These are phyloP conservation scores for Aegilops sharonensis DNA, from an alignment of 176 grass and related monocot genomes.

Conservation along the genomic window DNA sequence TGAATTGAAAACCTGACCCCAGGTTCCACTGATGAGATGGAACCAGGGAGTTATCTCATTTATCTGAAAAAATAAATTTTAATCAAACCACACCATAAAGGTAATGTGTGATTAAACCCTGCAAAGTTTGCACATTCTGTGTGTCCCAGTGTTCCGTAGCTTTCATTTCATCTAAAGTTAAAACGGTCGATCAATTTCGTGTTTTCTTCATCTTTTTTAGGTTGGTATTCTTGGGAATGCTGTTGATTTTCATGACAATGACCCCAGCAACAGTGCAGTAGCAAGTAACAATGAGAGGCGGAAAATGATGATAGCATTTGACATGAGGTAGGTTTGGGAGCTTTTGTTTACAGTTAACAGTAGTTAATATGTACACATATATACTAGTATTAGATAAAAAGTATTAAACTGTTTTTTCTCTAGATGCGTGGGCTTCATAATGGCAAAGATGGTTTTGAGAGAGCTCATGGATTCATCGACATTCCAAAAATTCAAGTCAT, in stretches of 20 bases:
- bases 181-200: slow-evolving; percentile 9
- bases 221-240: slow-evolving; percentile 96
- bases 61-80: background rate
- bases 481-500: slow-evolving; percentile 88
- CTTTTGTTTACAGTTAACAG: background rate
- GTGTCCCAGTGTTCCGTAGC: background rate
- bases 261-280: slow-evolving; percentile 39
- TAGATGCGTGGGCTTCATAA: slow-evolving; percentile 95
- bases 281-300: slow-evolving; percentile 56
- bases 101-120: slow-evolving; percentile 13
- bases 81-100: background rate
- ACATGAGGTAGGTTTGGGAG: slow-evolving; percentile 72
- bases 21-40: background rate
- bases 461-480: slow-evolving; percentile 85
- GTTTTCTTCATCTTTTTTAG: slow-evolving; percentile 45
- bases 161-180: background rate
- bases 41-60: background rate
- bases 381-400: background rate
- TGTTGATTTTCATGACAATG: slow-evolving; percentile 73
- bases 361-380: background rate
- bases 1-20: background rate
- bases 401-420: slow-evolving; percentile 21
- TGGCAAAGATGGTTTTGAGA: slow-evolving; percentile 84
- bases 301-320: slow-evolving; percentile 98
- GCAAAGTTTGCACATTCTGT: background rate